Base-by-base conservation (phyloP, 441 rosid genomes). In the Jatropha podagrica region DNA sequence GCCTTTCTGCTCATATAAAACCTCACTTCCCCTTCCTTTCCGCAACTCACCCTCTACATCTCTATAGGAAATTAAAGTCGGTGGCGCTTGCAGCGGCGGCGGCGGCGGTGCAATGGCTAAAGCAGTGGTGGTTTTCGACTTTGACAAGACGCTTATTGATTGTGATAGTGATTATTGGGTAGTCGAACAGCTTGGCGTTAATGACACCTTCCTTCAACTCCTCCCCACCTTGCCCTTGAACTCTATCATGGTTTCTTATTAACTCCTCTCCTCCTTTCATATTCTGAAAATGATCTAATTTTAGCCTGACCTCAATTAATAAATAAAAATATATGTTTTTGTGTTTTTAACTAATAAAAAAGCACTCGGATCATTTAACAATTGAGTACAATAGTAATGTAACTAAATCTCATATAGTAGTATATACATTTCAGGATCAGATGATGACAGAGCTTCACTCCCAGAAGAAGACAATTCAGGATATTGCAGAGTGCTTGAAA, bases 121-220 rank as follows among this genome's bases (percentile, higher is more conserved):
- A 66, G 54, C 42, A 4, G 74, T 68, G 71, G 54, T 61, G 64
- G 83, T 84, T 60, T 84, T 84, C 75, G 86, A 84, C 72, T 81
- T 84, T 5, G 85, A 84, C 76, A 75, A 79, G 78, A 84, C 87
- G 1, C 77, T 81, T 66, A 71, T 81, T 13, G 83, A 84, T 59
- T 79, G 81, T 17, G 85, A 81, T 42, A 62, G 77, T 13, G 85
- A 81, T 5, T 64, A 81, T 26, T 84, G 85, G 87, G 77, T 81
- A 15, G 71, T 80, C 0, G 82, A 84, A 52, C 44, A 75, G 58
- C 55, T 84, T 11, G 83, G 85, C 42, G 49, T 77, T 66, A 56
- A 6, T 7, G 75, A 73, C 18, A 40, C 49, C 10, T 81, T 84
- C 71, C 40, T 58, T 18, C 72, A 65, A 14, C 81, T 84, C 73